Evolutionary conservation across 805 yeast genomes (phyloP).

Genomic region (Ogataea naganishii): DNA sequence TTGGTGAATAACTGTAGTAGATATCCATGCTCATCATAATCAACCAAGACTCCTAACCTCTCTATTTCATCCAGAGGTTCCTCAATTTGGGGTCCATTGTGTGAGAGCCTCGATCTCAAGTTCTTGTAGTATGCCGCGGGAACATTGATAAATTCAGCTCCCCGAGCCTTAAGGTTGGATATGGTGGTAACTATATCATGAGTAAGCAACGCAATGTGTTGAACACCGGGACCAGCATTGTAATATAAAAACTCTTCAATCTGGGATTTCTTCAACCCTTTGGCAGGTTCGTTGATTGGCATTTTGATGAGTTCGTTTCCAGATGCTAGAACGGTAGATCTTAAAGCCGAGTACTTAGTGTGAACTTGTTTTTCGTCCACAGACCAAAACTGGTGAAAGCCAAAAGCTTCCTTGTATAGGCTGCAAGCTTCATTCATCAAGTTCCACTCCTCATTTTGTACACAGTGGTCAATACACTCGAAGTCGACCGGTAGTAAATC

Average conservation of each 20-base stretch:
- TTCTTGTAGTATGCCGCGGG: conserved; percentile 49
- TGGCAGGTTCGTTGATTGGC: conserved; percentile 83
- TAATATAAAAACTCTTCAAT: conserved; percentile 75
- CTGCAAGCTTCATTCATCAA: conserved; percentile 50
- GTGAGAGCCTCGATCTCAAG: conserved; percentile 34
- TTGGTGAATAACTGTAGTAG: conserved; percentile 73
- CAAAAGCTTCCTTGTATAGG: conserved; percentile 54
- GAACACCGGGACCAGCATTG: conserved; percentile 77
- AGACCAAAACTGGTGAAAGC: conserved; percentile 76
- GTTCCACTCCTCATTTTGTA: conserved; percentile 70
- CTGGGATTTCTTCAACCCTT: conserved; percentile 58
- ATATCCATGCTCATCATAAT: conserved; percentile 72
- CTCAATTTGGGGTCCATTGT: conserved; percentile 29
- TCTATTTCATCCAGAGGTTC: conserved; percentile 46
- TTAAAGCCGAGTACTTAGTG: conserved; percentile 61
- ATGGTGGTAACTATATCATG: conserved; percentile 53
- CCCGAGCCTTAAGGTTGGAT: conserved; percentile 42
- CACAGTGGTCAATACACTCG: conserved; percentile 63
- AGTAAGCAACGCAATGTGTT: conserved; percentile 70
- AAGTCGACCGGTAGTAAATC: conserved; percentile 30
- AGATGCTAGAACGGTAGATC: conserved; percentile 72
- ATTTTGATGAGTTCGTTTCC: conserved; percentile 56
- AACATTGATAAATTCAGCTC: conserved; percentile 60
- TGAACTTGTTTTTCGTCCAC: conserved; percentile 72
- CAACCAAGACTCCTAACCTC: conserved; percentile 56